phyloP scores from a whole-genome alignment of 2,329 filamentous ascomycete genomes.

The Fusarium falciforme region DNA sequence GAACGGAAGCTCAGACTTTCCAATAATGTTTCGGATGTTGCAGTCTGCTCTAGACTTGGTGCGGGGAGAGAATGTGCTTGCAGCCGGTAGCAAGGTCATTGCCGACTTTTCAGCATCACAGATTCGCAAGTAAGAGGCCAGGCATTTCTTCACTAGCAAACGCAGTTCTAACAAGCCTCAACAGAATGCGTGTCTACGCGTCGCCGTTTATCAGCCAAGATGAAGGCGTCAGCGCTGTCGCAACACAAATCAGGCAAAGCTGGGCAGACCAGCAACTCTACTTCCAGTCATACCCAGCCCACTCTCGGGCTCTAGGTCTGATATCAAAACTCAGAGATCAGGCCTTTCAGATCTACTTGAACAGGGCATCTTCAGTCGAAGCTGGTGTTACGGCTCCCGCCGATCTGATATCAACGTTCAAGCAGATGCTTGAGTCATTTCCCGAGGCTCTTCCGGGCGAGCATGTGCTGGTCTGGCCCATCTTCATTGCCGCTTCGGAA shows the following conservation, averaged over 20 bases:
- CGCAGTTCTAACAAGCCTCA: slow-evolving; percentile 59
- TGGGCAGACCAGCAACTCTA: slow-evolving; percentile 67
- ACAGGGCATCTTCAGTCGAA: slow-evolving; percentile 6
- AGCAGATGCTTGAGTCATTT: slow-evolving; percentile 33
- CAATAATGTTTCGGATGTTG: slow-evolving; percentile 40
- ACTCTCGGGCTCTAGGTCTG: slow-evolving; percentile 7
- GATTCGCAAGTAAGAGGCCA: slow-evolving; percentile 34
- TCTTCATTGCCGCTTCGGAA: slow-evolving; percentile 41
- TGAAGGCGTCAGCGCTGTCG: slow-evolving; percentile 29
- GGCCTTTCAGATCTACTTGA: slow-evolving; percentile 27
- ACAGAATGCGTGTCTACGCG: slow-evolving; percentile 38
- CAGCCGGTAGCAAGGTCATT: slow-evolving; percentile 15
- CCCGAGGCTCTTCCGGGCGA: slow-evolving; percentile 27
- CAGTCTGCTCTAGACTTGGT: slow-evolving; percentile 38
- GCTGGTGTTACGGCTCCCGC: slow-evolving; percentile 72
- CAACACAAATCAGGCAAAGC: slow-evolving; percentile 17
- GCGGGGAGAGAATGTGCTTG: slow-evolving; percentile 23
- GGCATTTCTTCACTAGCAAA: no score
- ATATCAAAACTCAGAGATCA: slow-evolving; percentile 20
- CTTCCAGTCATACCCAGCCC: slow-evolving; percentile 13
- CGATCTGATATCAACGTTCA: slow-evolving; percentile 50
- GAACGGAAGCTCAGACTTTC: slow-evolving; percentile 41
- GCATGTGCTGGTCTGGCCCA: slow-evolving; percentile 40
- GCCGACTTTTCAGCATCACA: slow-evolving; percentile 32
- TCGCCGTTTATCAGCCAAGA: slow-evolving; percentile 35